A percentile compares a stretch with the other conserved stretches of the same genome.
Evolutionary conservation across 306 rosid genomes (phyloP).

Genomic region (Leucaena leucocephala): DNA sequence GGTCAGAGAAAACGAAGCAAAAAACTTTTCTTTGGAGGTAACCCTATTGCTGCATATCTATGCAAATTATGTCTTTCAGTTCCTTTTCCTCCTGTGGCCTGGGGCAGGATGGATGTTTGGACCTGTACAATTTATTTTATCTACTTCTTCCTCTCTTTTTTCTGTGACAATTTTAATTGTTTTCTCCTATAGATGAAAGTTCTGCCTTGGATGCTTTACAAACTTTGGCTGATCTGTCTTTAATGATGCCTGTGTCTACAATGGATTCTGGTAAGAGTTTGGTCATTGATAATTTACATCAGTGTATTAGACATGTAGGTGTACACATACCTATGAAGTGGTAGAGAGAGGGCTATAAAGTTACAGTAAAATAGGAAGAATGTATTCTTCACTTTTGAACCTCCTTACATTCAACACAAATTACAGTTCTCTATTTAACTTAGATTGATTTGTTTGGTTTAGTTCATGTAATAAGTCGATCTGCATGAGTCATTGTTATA

Average conservation of each 20-base stretch:
- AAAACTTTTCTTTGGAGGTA: slow-evolving; percentile 78
- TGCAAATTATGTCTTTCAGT: slow-evolving; percentile 4
- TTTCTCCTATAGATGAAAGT: slow-evolving; percentile 57
- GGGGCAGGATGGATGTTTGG: slow-evolving; percentile 15
- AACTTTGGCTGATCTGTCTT: slow-evolving; percentile 81
- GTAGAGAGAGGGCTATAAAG: background rate
- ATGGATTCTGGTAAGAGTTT: slow-evolving; percentile 68
- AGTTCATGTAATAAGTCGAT: slow-evolving; percentile 1
- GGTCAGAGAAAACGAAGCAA: slow-evolving; percentile 61
- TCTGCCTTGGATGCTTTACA: slow-evolving; percentile 78
- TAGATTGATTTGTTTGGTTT: slow-evolving; percentile 11
- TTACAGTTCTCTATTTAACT: slow-evolving; percentile 6
- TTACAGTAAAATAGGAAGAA: slow-evolving; percentile 4
- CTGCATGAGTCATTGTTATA: slow-evolving; percentile 4
- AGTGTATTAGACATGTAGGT: background rate
- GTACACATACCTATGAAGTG: background rate
- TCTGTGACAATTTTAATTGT: slow-evolving; percentile 26
- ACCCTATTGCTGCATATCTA: slow-evolving; percentile 29
- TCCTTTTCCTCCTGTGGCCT: slow-evolving; percentile 26
- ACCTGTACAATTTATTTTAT: slow-evolving; percentile 18
- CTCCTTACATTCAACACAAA: background rate
- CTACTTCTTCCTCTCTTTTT: slow-evolving; percentile 26
- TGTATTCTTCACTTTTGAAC: background rate
- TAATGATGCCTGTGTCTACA: slow-evolving; percentile 68
- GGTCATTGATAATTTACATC: slow-evolving; percentile 15